Conservation (phyloP, 176 grass and related monocot genomes). For the Coix lacrymajobi region DNA sequence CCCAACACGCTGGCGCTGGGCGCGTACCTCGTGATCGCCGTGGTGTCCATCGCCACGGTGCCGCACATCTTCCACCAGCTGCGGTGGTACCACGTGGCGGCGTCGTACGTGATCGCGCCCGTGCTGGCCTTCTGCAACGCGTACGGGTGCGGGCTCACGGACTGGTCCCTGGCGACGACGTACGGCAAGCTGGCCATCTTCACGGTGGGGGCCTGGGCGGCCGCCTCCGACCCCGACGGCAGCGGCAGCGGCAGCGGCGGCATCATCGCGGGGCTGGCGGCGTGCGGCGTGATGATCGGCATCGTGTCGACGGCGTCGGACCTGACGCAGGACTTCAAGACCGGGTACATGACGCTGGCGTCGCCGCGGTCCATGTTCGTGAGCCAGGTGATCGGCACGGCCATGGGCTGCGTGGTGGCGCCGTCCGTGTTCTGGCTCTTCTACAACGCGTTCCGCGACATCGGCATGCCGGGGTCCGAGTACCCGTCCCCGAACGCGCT, state of each 20-base stretch:
- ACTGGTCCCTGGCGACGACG: constrained; percentile 60
- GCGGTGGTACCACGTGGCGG: constrained; percentile 58
- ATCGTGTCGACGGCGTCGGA: constrained; percentile 65
- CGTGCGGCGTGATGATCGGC: constrained; percentile 63
- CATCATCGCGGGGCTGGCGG: constrained; percentile 44
- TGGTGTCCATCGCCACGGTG: constrained; percentile 38
- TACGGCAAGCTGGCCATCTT: constrained; percentile 63
- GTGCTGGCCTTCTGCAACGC: constrained; percentile 73
- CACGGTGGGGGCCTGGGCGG: constrained; percentile 55
- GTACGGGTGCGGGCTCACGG: constrained; percentile 57
- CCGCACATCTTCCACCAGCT: constrained; percentile 57
- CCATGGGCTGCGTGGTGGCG: constrained; percentile 59
- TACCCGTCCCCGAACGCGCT: constrained; percentile 62
- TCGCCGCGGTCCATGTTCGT: constrained; percentile 70
- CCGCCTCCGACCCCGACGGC: background rate
- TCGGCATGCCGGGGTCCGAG: constrained; percentile 44
- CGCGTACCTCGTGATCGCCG: constrained; percentile 32
- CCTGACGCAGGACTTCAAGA: constrained; percentile 69
- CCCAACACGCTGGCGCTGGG: constrained; percentile 42
- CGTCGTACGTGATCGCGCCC: constrained; percentile 47
- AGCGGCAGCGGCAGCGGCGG: constrained; percentile 23
- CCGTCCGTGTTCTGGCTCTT: constrained; percentile 66
- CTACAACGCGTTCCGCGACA: constrained; percentile 51
- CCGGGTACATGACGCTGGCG: constrained; percentile 67
- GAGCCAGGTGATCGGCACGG: constrained; percentile 56